A percentile compares a stretch with the other conserved stretches of the same genome.
Conservation (phyloP, 495 filamentous ascomycete genomes). For the Daldinia concentrica region DNA sequence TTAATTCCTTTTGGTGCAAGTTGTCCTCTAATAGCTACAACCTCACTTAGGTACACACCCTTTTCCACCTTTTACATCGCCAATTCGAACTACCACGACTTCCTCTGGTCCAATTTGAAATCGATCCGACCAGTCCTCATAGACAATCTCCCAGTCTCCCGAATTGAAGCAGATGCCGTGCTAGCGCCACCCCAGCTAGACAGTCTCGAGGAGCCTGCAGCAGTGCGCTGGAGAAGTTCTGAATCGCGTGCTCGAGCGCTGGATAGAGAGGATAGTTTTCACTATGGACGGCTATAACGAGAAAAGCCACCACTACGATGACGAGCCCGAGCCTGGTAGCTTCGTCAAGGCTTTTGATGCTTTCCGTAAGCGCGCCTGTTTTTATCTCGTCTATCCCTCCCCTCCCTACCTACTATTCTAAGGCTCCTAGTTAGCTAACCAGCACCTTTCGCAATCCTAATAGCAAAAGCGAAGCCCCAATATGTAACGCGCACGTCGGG, state of each 20-base stretch:
- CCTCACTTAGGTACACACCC: not conserved
- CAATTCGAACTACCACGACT: constrained; percentile 14
- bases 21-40: constrained; percentile 33
- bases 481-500: constrained; percentile 82
- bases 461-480: constrained; percentile 95
- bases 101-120: constrained; percentile 5
- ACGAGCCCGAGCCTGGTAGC: constrained; percentile 71
- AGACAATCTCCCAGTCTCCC: not conserved
- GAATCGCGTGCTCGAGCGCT: constrained; percentile 14
- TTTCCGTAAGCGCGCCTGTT: constrained; percentile 73
- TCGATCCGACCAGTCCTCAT: not conserved
- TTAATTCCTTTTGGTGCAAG: constrained; percentile 37
- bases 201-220: constrained; percentile 33
- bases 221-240: constrained; percentile 33
- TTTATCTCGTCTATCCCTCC: not conserved
- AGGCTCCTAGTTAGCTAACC: constrained; percentile 46
- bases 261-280: constrained; percentile 10
- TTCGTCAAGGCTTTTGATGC: constrained; percentile 92
- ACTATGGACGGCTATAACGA: constrained; percentile 70
- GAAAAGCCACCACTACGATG: constrained; percentile 77
- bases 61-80: not conserved
- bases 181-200: constrained; percentile 28
- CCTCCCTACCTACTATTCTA: not conserved
- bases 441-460: not conserved
- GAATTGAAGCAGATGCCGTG: constrained; percentile 35